Base-by-base conservation (phyloP, 495 filamentous ascomycete species). In the Astrothelium macrocarpum region DNA sequence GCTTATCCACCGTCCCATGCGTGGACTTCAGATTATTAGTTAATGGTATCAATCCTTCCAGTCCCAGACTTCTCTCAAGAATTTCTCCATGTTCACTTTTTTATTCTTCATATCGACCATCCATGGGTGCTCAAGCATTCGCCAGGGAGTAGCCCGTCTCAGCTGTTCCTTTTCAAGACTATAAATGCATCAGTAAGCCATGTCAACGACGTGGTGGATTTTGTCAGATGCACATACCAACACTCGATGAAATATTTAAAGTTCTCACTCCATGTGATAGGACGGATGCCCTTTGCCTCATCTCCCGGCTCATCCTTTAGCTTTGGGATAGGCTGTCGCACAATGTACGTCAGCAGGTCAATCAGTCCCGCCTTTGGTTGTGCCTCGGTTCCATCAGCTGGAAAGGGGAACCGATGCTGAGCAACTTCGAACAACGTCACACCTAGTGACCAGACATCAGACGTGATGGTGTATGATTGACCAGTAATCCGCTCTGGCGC, bases 241-340 rank as follows among this genome's bases (percentile, higher is more conserved):
- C 91, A 96, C 76, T 95, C 91, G 74, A 98, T 96, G 68, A 97
- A 98, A 74, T 96, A 97, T 72, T 98, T 98, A 76, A 98, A 97
- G 67, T 86, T 94, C 68, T 91, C 88, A 67, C 88, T 94, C 94
- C 94, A 97, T 71, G 83, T 86, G 69, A 97, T 95, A 10, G 49
- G 23, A 20, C 49, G 3, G 7, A 56, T 56, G 2, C 20, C 20
- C 43, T 82, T 84, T 16, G 81, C 78, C 45, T 83, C 81, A 62
- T 77, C 79, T 18, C 84, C 78, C 20, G 89, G 89, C 76, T 98
- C 94, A 70, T 98, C 95, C 75, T 96, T 97, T 60, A 98, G 78
- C 75, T 93, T 95, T 23, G 94, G 94, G 63, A 97, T 95, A 28
- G 92, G 89, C 73, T 97, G 94, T 64, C 90, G 84, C 39, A 98